Percentiles rank a stretch among this genome's conserved stretches.
phyloP scores from a whole-genome alignment of 2,329 filamentous ascomycete species.

The Saccharata proteae region DNA sequence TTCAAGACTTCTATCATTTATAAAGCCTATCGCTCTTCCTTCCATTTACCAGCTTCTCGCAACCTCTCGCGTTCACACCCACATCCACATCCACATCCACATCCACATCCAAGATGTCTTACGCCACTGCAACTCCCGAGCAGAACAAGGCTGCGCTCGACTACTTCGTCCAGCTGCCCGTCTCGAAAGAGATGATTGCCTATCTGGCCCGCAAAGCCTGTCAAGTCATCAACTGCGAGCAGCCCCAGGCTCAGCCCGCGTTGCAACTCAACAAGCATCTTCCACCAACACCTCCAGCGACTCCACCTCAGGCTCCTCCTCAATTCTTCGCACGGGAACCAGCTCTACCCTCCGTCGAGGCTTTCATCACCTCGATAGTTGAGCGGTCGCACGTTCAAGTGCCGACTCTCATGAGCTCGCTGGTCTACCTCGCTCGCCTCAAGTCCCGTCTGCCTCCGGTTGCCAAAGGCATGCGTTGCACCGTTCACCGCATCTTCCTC shows the following conservation, averaged over 20 bases:
- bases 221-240: conserved; percentile 70
- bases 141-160: conserved; percentile 65
- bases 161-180: conserved; percentile 66
- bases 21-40: no score
- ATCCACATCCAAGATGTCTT: conserved; percentile 26
- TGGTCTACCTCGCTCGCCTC: conserved; percentile 84
- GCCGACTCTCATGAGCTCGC: conserved; percentile 89
- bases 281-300: conserved; percentile 48
- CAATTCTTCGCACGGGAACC: conserved; percentile 38
- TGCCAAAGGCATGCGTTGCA: conserved; percentile 92
- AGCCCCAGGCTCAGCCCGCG: conserved; percentile 14
- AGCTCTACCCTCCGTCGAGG: conserved; percentile 64
- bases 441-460: conserved; percentile 79
- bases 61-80: neutral
- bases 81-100: conserved; percentile 9
- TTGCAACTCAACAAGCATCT: conserved; percentile 34
- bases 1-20: neutral
- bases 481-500: conserved; percentile 94
- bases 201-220: conserved; percentile 64
- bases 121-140: conserved; percentile 28
- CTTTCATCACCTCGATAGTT: conserved; percentile 86
- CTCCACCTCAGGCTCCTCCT: conserved; percentile 39
- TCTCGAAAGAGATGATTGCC: conserved; percentile 63
- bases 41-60: neutral
- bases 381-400: conserved; percentile 93